A percentile compares a stretch with the other conserved stretches of the same genome.
These are phyloP conservation scores for Cyberlindnera maritima DNA, from an alignment of 805 yeast species.

Conservation along the genomic window DNA sequence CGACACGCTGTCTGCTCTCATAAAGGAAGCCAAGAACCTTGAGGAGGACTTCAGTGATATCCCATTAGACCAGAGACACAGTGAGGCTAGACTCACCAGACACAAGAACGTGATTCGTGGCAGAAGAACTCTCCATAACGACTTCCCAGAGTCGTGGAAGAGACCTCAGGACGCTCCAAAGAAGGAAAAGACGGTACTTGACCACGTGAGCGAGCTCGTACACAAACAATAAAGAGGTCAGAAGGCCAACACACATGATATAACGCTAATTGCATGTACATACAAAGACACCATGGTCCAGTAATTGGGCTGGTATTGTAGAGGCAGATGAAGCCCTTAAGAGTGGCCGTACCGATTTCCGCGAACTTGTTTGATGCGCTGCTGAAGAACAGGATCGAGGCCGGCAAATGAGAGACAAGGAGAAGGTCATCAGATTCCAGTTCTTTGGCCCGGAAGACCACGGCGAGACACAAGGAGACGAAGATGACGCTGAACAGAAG, in stretches of 20 bases:
- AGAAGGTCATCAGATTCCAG: conserved; percentile 3
- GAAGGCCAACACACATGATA: neutral
- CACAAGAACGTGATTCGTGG: conserved; percentile 36
- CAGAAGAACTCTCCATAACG: conserved; percentile 34
- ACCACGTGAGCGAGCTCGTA: conserved; percentile 17
- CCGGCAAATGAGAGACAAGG: conserved; percentile 10
- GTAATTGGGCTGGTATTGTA: neutral
- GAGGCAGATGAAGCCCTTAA: neutral
- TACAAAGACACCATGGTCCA: too few relatives aligned
- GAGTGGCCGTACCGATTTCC: neutral
- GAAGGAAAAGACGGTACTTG: conserved; percentile 27
- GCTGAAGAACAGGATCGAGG: neutral
- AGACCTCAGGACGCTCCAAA: conserved; percentile 71
- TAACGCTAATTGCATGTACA: conserved; percentile 5
- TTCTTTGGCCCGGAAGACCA: neutral
- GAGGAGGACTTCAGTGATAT: conserved; percentile 68
- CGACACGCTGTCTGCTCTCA: conserved; percentile 56
- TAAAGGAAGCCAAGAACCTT: conserved; percentile 62
- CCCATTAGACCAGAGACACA: conserved; percentile 79
- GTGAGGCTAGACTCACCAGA: conserved; percentile 41
- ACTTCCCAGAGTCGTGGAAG: conserved; percentile 81
- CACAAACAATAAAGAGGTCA: neutral
- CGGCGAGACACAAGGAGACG: neutral
- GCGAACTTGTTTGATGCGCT: conserved; percentile 3
- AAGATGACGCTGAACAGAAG: conserved; percentile 1